Conservation (phyloP, 345 rosid genomes). For the Aquilaria yunnanensis region DNA sequence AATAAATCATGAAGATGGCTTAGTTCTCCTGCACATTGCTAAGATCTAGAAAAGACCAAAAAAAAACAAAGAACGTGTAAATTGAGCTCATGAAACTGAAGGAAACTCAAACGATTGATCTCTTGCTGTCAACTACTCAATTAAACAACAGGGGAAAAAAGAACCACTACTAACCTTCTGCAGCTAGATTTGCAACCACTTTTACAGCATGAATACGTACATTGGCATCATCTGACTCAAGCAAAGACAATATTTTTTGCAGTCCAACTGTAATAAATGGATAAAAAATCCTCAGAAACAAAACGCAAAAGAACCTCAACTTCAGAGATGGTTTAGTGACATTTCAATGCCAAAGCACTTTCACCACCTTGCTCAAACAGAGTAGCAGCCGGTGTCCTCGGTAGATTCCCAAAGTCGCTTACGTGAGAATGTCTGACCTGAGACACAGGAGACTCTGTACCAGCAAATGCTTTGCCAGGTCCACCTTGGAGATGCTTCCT, state of each 20-base stretch:
- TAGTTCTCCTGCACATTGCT: too few species aligned
- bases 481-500: constrained; percentile 60
- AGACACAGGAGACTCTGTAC: constrained; percentile 41
- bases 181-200: constrained; percentile 95
- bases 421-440: constrained; percentile 44
- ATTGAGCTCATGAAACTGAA: too few species aligned
- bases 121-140: too few species aligned
- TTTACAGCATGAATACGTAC: constrained; percentile 96
- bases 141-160: neutral
- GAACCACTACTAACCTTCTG: constrained; percentile 60
- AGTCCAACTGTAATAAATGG: constrained; percentile 57
- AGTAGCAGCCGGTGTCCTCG: constrained; percentile 58
- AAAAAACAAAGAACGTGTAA: too few species aligned
- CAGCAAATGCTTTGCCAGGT: constrained; percentile 41
- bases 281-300: constrained; percentile 1
- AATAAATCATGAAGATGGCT: too few species aligned
- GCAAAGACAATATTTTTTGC: constrained; percentile 78
- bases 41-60: too few species aligned
- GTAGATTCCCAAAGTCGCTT: constrained; percentile 48
- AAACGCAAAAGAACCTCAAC: neutral
- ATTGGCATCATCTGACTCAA: constrained; percentile 93
- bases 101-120: too few species aligned
- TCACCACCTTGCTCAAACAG: constrained; percentile 87
- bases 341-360: constrained; percentile 3
- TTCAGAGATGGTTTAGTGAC: neutral